Conservation (phyloP, 2,329 filamentous ascomycete genomes). For the Aspergillus floridensis region DNA sequence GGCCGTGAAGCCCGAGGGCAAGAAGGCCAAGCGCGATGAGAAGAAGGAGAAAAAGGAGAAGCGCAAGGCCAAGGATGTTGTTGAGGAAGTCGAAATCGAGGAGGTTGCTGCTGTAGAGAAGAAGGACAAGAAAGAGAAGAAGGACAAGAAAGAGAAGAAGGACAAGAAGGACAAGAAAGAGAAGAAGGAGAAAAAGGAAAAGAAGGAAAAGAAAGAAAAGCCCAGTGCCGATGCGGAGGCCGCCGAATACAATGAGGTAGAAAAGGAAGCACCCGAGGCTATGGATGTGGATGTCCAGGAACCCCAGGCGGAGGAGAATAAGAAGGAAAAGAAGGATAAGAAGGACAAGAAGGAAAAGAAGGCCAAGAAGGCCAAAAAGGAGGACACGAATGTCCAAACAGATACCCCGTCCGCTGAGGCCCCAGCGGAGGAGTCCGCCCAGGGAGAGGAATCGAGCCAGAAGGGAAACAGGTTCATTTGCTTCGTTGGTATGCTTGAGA, state of each 20-base stretch:
- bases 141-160: constrained; percentile 27
- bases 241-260: neutral
- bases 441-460: constrained; percentile 20
- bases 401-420: constrained; percentile 9
- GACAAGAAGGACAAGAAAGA: constrained; percentile 24
- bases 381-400: constrained; percentile 18
- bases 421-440: constrained; percentile 17
- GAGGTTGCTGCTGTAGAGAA: constrained; percentile 14
- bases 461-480: constrained; percentile 66
- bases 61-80: constrained; percentile 13
- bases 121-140: constrained; percentile 29
- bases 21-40: constrained; percentile 35
- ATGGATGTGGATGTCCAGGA: constrained; percentile 18
- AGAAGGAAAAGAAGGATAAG: constrained; percentile 18
- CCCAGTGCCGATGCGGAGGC: constrained; percentile 12
- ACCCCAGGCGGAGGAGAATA: constrained; percentile 9
- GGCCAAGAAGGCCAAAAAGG: constrained; percentile 28
- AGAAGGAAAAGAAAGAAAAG: constrained; percentile 28
- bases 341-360: constrained; percentile 23
- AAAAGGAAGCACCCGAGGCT: constrained; percentile 15
- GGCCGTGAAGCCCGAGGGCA: constrained; percentile 27
- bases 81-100: constrained; percentile 10
- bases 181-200: constrained; percentile 26
- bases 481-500: constrained; percentile 62
- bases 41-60: constrained; percentile 26